These are phyloP conservation scores for Eragrostis tef DNA, from an alignment of 202 grass and related monocot species.

Conservation along the genomic window DNA sequence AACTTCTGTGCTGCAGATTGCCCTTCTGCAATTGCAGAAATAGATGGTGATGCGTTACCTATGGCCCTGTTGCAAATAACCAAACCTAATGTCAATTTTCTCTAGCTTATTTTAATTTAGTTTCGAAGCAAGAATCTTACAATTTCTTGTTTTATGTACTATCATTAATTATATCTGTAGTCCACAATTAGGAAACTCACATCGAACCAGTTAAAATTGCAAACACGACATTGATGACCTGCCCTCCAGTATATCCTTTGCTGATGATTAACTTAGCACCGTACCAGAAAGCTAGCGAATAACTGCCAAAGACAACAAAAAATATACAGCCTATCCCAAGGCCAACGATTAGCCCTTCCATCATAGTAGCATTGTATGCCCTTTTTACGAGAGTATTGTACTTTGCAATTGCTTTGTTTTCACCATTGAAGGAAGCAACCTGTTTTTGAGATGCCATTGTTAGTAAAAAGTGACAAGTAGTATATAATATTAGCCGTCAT, in stretches of 20 bases:
- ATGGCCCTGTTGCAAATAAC: constrained; percentile 65
- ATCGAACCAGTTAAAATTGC: constrained; percentile 73
- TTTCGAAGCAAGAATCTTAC: constrained; percentile 24
- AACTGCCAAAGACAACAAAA: constrained; percentile 69
- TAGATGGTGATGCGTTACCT: constrained; percentile 72
- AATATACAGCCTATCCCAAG: constrained; percentile 66
- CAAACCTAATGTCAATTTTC: constrained; percentile 2
- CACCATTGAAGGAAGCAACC: constrained; percentile 82
- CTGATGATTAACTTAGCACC: constrained; percentile 72
- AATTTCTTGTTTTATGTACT: constrained; percentile 12
- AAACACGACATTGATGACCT: constrained; percentile 74
- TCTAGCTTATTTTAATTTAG: background rate
- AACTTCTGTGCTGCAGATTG: constrained; percentile 80
- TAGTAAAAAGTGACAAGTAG: constrained; percentile 25
- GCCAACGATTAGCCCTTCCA: constrained; percentile 71
- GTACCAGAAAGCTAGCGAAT: constrained; percentile 74
- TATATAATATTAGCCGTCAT: constrained; percentile 5
- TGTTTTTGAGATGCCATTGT: constrained; percentile 42
- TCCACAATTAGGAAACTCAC: constrained; percentile 54
- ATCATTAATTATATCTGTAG: too few relatives aligned
- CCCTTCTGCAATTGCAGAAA: constrained; percentile 78
- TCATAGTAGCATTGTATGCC: constrained; percentile 60
- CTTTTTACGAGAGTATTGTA: constrained; percentile 71
- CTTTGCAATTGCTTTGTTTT: constrained; percentile 66
- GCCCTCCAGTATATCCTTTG: constrained; percentile 83